Conservation (phyloP, 768 basidiomycete genomes). For the Leucosporidium creatinivorum region DNA sequence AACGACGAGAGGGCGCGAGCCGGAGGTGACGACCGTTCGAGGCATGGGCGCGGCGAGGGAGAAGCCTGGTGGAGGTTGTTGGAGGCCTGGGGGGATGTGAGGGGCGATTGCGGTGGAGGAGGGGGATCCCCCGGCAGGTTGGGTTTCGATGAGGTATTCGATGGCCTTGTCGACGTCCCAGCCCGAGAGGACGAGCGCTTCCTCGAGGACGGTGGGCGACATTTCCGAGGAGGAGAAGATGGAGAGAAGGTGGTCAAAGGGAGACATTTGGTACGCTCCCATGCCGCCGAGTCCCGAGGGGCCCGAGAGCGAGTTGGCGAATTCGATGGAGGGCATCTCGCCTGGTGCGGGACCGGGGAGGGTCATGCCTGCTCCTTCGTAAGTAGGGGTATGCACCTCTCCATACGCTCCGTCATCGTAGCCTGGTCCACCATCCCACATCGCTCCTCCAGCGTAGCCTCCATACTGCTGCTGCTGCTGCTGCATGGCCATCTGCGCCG, state of each 20-base stretch:
- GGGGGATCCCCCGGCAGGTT: slow-evolving; percentile 41
- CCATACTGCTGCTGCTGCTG: not conserved
- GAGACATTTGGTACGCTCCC: slow-evolving; percentile 61
- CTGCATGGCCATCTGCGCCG: not conserved
- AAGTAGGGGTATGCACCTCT: not conserved
- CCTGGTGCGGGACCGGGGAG: slow-evolving; percentile 24
- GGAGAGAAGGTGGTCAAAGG: slow-evolving; percentile 87
- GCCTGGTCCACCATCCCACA: not conserved
- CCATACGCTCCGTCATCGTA: slow-evolving; percentile 6
- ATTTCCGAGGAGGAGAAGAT: slow-evolving; percentile 80
- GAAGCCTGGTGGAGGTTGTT: slow-evolving; percentile 53
- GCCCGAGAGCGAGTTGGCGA: slow-evolving; percentile 25
- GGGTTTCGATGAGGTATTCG: slow-evolving; percentile 77
- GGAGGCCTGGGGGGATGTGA: slow-evolving; percentile 43
- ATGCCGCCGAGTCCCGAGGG: slow-evolving; percentile 14
- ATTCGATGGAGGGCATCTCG: slow-evolving; percentile 31
- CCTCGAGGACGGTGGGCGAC: slow-evolving; percentile 83
- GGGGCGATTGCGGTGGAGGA: slow-evolving; percentile 38
- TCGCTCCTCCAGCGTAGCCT: not conserved
- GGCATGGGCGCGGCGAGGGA: slow-evolving; percentile 46
- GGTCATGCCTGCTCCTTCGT: slow-evolving; percentile 11
- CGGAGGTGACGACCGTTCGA: slow-evolving; percentile 19
- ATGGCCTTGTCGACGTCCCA: slow-evolving; percentile 96
- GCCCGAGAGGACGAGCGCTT: slow-evolving; percentile 74
- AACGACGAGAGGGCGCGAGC: slow-evolving; percentile 34